Base-by-base conservation (phyloP, 192 early-diverging fungal species). In the Rhizoclosmatium sp. region DNA sequence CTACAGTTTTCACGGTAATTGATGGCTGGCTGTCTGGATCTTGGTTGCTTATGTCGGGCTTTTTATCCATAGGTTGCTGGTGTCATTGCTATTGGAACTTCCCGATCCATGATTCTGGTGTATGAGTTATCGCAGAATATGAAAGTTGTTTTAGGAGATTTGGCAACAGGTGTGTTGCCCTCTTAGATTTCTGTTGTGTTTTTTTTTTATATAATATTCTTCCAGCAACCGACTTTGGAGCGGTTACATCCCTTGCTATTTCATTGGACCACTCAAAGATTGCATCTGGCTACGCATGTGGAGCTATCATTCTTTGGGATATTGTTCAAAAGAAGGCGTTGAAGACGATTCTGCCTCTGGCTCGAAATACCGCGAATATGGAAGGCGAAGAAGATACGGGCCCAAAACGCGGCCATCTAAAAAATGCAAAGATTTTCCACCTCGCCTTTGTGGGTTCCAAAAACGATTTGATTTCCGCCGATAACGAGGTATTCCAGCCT, bases 301-400 rank as follows among this genome's bases (percentile, higher is more conserved):
- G 88, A 10, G 12, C 49, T n/a, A 69, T 89, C 39, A 31, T 48
- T 9, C 75, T 89, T 10, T 89, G 88, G 88, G 87, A 89, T 71
- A 47, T 88, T 4, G 56, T 41, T n/a, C 80, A 80, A 58, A 49
- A 68, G n/a, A 56, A 47, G 4, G 19, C 67, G 45, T 14, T 88
- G 1, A 69, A 77, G 44, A 56, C 21, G 4, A 79, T 89, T 2
- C 39, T 59, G 14, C 85, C 87, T 23, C 10, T 80, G 3, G 16
- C 47, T 31, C 62, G 23, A 9, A 69, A 16, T 46, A 71, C 46
- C 40, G 5, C 12, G 5, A 44, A 44, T 10, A 44, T 2, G 4
- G 14, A 5, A 4, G 60, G 10, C 10, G 69, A 23, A 40, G n/a
- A 4, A 2, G 59, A 41, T 0, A 42, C 39, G 16, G 41, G 49